Conservation (phyloP, 2,329 filamentous ascomycete species). For the Fusarium newnesense region DNA sequence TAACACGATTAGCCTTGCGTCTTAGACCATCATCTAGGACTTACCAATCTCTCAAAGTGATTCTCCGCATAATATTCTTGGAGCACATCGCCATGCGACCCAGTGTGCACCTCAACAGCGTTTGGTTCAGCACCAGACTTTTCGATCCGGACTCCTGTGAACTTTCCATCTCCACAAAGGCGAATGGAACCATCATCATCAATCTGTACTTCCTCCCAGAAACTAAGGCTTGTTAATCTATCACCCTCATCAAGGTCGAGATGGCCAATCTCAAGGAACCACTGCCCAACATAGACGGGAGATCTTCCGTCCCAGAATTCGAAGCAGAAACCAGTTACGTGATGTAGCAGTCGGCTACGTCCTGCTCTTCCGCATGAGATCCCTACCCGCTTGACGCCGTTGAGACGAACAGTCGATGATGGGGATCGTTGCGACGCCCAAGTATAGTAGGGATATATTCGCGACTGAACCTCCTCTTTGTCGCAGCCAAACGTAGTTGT, state of each 20-base stretch:
- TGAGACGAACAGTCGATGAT: no score
- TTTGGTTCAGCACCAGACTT: neutral
- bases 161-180: neutral
- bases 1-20: neutral
- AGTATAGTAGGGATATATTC: no score
- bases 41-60: neutral
- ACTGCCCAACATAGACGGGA: constrained; percentile 4
- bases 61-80: neutral
- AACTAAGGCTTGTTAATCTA: neutral
- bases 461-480: no score
- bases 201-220: neutral
- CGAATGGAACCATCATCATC: no score
- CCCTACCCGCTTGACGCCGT: neutral
- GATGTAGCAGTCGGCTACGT: neutral
- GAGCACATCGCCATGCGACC: neutral
- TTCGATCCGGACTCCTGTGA: neutral
- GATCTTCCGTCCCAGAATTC: neutral
- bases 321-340: constrained; percentile 10
- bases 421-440: neutral
- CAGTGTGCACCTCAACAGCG: neutral
- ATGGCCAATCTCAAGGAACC: neutral
- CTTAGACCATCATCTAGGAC: neutral
- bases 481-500: neutral
- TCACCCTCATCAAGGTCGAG: neutral
- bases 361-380: neutral